These are phyloP conservation scores for Starmerella khaoyaiensis DNA, from an alignment of 805 yeast genomes.

Conservation along the genomic window DNA sequence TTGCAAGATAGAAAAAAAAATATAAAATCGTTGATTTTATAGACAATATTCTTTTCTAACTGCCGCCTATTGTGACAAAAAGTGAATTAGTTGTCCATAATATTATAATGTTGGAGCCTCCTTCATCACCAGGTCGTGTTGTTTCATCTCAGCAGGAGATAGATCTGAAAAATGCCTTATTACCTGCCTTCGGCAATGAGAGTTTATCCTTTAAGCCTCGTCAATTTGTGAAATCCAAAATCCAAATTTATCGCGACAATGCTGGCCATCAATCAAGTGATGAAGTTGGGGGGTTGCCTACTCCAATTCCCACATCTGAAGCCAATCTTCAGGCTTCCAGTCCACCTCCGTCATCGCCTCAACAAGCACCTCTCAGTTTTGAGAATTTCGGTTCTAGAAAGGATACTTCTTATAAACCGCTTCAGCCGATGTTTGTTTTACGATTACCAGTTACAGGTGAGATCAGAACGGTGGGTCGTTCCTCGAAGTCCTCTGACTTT, in stretches of 20 bases:
- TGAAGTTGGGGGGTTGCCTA: conserved; percentile 12
- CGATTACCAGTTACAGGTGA: conserved; percentile 17
- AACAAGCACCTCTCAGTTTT: background rate
- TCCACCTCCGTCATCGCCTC: conserved; percentile 15
- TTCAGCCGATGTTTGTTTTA: conserved; percentile 12
- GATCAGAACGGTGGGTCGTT: conserved; percentile 48
- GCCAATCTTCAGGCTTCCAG: conserved; percentile 13
- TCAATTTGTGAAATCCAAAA: conserved; percentile 6
- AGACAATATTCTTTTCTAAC: too few relatives aligned
- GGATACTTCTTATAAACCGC: conserved; percentile 1
- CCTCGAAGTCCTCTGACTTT: conserved; percentile 46
- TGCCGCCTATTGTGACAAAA: too few relatives aligned
- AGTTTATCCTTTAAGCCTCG: conserved; percentile 4
- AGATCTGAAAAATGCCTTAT: conserved; percentile 1
- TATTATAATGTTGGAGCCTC: conserved; percentile 19
- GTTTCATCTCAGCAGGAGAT: background rate
- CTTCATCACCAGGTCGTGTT: conserved; percentile 19
- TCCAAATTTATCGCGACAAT: conserved; percentile 13
- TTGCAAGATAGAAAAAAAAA: too few relatives aligned
- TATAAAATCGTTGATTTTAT: too few relatives aligned
- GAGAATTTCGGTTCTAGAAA: background rate
- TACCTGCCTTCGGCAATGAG: conserved; percentile 18
- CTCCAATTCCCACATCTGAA: conserved; percentile 21
- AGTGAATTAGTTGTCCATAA: too few relatives aligned
- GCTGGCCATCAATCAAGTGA: background rate